Evolutionary conservation across 306 rosid genomes (phyloP), one percentile per base, ranked within the genome.

Genomic region (Trichosanthes cucumerina): DNA sequence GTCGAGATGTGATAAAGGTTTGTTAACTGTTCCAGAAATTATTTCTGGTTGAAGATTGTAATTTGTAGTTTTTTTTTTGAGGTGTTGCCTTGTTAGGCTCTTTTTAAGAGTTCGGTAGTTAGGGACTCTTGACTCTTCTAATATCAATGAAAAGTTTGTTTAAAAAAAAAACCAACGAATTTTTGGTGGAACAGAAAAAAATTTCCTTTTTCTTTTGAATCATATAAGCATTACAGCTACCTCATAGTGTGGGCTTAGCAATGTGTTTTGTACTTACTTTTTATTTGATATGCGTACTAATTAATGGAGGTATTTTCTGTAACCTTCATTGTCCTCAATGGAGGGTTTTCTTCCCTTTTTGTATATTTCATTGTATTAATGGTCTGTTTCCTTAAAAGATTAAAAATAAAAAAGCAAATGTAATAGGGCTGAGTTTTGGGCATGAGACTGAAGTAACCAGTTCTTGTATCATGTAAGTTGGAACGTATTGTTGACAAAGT

Each of bases 1-100:
- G 95, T 79, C 98, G 97, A 56, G 98, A 95, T 83, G 89, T 95
- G 79, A 95, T 95, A 84, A 95, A 95, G 97, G 98, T 95, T 33
- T 73, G 90, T 81, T 1, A 19, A 66, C 75, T 52, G 62, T 10
- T 80, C 5, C 4, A 19, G 16, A 21, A 18, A 36, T 65, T 19
- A 11, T 36, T 36, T 64, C 6, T 34, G 46, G 44, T 63, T 33
- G 24, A 64, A 18, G 39, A 15, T 64, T 33, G 44, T 64, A 64
- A 34, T 64, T 7, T 18, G 24, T 64, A 34, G 18, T 28, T 28
- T 64, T 18, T 6, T 34, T 62, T 34, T 16, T 24, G 72, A 24
- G 46, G 14, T 19, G 7, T 64, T 64, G 24, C 47, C 46, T 34
- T 23, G 41, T 33, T 63, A 31, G 9, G 44, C 43, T 36, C 19